Base-by-base conservation (phyloP, 805 yeast genomes). In the Barnettozyma californica region DNA sequence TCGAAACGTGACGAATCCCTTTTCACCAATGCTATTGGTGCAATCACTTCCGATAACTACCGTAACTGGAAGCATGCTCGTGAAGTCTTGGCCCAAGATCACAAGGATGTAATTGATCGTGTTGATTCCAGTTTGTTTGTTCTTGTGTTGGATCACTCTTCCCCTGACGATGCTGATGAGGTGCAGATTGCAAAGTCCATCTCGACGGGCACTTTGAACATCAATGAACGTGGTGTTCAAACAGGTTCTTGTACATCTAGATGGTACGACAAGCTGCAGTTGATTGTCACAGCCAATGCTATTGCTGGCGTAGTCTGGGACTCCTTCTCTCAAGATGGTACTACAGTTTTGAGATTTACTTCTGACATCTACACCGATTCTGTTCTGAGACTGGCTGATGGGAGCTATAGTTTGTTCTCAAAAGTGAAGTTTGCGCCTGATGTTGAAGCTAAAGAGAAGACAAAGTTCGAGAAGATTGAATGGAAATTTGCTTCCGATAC, bases 221-320 rank as follows among this genome's bases (percentile, higher is more conserved):
- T 90, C 39, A 87, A 87, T 54, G 79, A 83, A 7, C 46, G 52
- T 31, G 97, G 96, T 55, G 80, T 87, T 45, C 97, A 90, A 68
- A 82, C 84, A 11, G 97, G 97, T 38, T 87, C 96, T 1, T 89
- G 96, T 70, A 84, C 92, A 26, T 89, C 92, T 55, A 73, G 97
- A 64, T 90, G 96, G 97, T 90, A 88, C 62, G 97, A 96, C 9
- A 80, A 79, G 58, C 37, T 90, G 55, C 97, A 90, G 65, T 72
- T 90, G 50, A 83, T 90, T 40, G 81, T 90, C 35, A 87, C 96
- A 1, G 78, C 78, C 58, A 90, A 88, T 64, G 88, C 95, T 6
- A 83, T 85, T 62, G 95, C 94, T 6, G 95, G 96, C 35, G 85
- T 90, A 50, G 86, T 90, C 61, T 90, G 94, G 75, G 97, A 90